A percentile compares a stretch with the other conserved stretches of the same genome.
Evolutionary conservation across 306 rosid genomes (phyloP).

Genomic region (Carpinus viminea): DNA sequence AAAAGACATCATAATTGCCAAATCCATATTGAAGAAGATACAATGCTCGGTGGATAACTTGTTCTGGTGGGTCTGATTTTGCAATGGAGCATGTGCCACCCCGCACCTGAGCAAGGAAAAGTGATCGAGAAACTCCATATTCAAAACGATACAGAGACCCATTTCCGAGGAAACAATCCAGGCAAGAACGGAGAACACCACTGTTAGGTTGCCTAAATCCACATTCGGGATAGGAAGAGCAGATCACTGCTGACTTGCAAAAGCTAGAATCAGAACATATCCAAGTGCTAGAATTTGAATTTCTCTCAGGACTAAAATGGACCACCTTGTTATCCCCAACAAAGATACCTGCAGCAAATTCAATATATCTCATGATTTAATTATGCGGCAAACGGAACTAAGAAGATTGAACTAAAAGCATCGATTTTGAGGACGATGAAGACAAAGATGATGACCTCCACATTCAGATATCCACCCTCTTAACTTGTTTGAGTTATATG

Average conservation of each 20-base stretch:
- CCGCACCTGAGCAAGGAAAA: constrained; percentile 70
- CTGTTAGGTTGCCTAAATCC: constrained; percentile 87
- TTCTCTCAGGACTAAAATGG: constrained; percentile 74
- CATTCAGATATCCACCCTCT: too few relatives aligned
- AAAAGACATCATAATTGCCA: constrained; percentile 73
- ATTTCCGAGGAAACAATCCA: constrained; percentile 87
- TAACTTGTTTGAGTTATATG: too few relatives aligned
- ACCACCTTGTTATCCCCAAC: constrained; percentile 99
- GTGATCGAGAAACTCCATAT: constrained; percentile 72
- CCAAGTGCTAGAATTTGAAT: constrained; percentile 34
- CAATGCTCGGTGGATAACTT: constrained; percentile 85
- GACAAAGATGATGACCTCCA: too few relatives aligned
- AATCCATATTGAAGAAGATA: constrained; percentile 94
- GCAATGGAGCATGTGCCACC: constrained; percentile 99
- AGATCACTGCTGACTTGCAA: constrained; percentile 52
- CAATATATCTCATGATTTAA: constrained; percentile 14
- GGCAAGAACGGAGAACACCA: constrained; percentile 85
- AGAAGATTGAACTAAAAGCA: neutral
- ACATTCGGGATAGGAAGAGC: constrained; percentile 86
- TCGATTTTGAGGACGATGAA: neutral
- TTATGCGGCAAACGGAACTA: neutral
- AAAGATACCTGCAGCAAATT: constrained; percentile 55
- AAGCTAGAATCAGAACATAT: constrained; percentile 50
- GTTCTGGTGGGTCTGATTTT: constrained; percentile 55
- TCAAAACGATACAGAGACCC: constrained; percentile 81